Base-by-base conservation (phyloP, 768 basidiomycete genomes). In the Suillus tomentosus region DNA sequence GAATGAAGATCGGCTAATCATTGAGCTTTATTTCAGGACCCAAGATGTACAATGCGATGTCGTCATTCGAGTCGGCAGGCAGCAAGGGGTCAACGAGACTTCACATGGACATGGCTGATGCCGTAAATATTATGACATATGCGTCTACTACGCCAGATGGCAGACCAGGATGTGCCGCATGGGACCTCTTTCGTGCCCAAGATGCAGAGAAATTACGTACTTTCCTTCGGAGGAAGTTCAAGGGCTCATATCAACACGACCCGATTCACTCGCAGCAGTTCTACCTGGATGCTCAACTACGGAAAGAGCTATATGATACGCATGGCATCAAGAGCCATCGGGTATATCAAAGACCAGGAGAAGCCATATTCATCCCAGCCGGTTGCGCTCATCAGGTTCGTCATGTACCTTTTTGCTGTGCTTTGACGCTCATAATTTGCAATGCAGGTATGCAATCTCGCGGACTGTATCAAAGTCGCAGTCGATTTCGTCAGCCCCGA, bases 401-500 rank as follows among this genome's bases (percentile, higher is more conserved):
- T 53, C 5, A 48, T 42, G 53, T 31, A 11, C 65, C 31, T 17
- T 45, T 60, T 58, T 60, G 37, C 40, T 53, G 39, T n/a, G 55
- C 43, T 58, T 15, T 51, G 22, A 42, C 39, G 55, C 40, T 66
- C 34, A 57, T 36, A 3, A 63, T 31, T 55, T 60, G 13, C 19
- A 37, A 69, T 68, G 22, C 69, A 96, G 88, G 95, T 97, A 10
- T 91, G 91, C 69, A 97, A 98, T 73, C 78, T 95, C 59, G 84
- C 94, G n/a, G 95, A 97, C 75, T 96, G 93, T 71, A 88, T 98
- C 79, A 98, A 98, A 79, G 93, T 97, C 60, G 95, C 96, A 36
- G 84, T 91, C 70, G 96, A 98, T 77, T 98, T 95, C 75, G 94
- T 97, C 67, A 93, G 91, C 81, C 90, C 95, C 50, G 93, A 97